These are phyloP conservation scores for Boletus tomentosulus DNA, from an alignment of 768 basidiomycete species.

Conservation along the genomic window DNA sequence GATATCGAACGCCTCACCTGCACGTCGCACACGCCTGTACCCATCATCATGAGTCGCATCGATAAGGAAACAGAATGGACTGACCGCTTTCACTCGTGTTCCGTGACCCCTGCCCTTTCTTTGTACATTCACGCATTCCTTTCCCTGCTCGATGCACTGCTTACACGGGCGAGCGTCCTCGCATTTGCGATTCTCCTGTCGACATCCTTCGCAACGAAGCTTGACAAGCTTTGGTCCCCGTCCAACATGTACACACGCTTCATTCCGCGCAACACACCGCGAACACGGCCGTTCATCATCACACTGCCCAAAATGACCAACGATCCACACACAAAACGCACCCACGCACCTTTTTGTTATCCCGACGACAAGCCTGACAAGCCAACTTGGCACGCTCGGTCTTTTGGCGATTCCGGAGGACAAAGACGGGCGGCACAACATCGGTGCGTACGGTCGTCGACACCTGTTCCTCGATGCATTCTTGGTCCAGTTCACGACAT, in stretches of 20 bases:
- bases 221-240: constrained; percentile 56
- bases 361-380: constrained; percentile 56
- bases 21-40: constrained; percentile 56
- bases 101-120: constrained; percentile 56
- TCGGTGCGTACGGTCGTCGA: constrained; percentile 23
- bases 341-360: constrained; percentile 57
- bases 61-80: constrained; percentile 20
- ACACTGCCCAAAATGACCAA: constrained; percentile 37
- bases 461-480: constrained; percentile 45
- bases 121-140: constrained; percentile 46
- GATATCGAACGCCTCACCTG: constrained; percentile 39
- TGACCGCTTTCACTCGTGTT: constrained; percentile 56
- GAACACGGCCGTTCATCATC: constrained; percentile 61
- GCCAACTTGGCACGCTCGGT: constrained; percentile 56
- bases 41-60: constrained; percentile 7
- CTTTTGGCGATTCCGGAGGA: constrained; percentile 29
- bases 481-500: constrained; percentile 33
- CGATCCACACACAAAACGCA: not conserved
- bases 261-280: constrained; percentile 50
- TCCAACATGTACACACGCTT: constrained; percentile 54
- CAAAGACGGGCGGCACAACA: constrained; percentile 16
- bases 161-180: constrained; percentile 57
- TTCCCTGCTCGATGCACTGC: constrained; percentile 44
- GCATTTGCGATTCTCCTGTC: constrained; percentile 53
- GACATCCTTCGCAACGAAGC: constrained; percentile 55